phyloP scores from a whole-genome alignment of 257 asterid species.

The Rubia yunnanensis region DNA sequence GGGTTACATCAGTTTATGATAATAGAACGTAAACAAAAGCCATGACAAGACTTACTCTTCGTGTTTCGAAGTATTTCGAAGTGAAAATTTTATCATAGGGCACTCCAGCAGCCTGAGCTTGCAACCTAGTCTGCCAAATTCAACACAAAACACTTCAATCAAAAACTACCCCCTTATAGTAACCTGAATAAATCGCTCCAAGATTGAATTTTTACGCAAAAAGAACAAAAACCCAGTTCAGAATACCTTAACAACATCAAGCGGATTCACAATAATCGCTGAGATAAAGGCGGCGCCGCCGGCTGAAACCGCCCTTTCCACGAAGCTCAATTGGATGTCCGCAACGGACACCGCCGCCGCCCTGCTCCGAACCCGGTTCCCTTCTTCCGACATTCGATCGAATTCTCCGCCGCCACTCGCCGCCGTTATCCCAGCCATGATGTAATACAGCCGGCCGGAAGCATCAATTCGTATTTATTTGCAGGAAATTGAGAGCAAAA shows the following conservation, averaged over 20 bases:
- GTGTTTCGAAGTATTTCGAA: conserved; percentile 18
- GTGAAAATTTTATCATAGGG: conserved; percentile 34
- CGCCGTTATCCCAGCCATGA: conserved; percentile 11
- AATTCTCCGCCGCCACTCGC: conserved; percentile 34
- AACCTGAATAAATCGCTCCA: not conserved
- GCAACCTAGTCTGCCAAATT: conserved; percentile 63
- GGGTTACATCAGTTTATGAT: too few species aligned
- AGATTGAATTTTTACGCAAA: not conserved
- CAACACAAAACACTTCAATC: not conserved
- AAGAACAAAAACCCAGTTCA: not conserved
- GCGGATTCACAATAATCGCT: conserved; percentile 77
- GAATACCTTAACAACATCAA: conserved; percentile 69
- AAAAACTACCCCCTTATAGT: not conserved
- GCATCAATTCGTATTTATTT: not conserved
- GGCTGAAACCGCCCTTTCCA: conserved; percentile 70
- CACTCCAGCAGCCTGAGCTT: conserved; percentile 87
- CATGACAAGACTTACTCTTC: conserved; percentile 19
- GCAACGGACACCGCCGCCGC: conserved; percentile 12
- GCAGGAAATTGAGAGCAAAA: not conserved
- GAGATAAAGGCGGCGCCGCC: conserved; percentile 79
- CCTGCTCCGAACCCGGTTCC: conserved; percentile 2
- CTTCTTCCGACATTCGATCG: conserved; percentile 21
- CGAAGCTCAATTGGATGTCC: conserved; percentile 42
- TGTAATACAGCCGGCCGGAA: conserved; percentile 22
- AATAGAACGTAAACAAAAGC: not conserved